A percentile compares a stretch with the other conserved stretches of the same genome.
Conservation (phyloP, 1,139 yeast species). For the Yamadazyma triangularis region DNA sequence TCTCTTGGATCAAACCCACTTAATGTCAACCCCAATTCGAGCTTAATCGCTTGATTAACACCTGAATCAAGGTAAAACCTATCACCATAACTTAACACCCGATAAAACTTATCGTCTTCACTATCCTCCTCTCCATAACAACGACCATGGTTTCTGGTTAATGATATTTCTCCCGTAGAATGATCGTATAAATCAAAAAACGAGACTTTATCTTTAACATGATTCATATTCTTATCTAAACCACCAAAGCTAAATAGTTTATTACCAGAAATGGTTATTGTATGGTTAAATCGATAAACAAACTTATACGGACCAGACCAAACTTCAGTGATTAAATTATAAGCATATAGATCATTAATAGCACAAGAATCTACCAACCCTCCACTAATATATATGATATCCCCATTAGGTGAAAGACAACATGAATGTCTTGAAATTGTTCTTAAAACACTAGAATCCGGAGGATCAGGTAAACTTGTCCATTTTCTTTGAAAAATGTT, state of each 20-base stretch:
- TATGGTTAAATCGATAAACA: conserved; percentile 52
- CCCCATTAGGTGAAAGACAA: conserved; percentile 47
- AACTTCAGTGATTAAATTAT: conserved; percentile 36
- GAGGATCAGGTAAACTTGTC: conserved; percentile 31
- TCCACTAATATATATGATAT: conserved; percentile 49
- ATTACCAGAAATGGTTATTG: conserved; percentile 38
- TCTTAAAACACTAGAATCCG: conserved; percentile 27
- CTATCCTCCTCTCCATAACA: no score
- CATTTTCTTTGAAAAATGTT: conserved; percentile 29
- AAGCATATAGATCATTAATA: conserved; percentile 44
- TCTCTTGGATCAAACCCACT: neutral
- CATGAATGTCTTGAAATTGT: conserved; percentile 54
- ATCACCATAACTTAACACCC: neutral
- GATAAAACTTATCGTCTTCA: neutral
- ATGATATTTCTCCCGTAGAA: conserved; percentile 37
- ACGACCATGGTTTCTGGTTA: conserved; percentile 21
- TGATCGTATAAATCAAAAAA: conserved; percentile 47
- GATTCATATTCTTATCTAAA: conserved; percentile 51
- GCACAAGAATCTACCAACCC: conserved; percentile 43
- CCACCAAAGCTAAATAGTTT: conserved; percentile 62
- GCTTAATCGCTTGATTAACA: neutral
- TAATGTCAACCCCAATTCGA: neutral
- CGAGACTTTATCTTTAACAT: conserved; percentile 34
- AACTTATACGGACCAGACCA: conserved; percentile 52
- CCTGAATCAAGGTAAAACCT: neutral